Percentiles rank a stretch among this genome's conserved stretches.
These are phyloP conservation scores for Termitomyces sp. DNA, from an alignment of 768 basidiomycete genomes.

Conservation along the genomic window DNA sequence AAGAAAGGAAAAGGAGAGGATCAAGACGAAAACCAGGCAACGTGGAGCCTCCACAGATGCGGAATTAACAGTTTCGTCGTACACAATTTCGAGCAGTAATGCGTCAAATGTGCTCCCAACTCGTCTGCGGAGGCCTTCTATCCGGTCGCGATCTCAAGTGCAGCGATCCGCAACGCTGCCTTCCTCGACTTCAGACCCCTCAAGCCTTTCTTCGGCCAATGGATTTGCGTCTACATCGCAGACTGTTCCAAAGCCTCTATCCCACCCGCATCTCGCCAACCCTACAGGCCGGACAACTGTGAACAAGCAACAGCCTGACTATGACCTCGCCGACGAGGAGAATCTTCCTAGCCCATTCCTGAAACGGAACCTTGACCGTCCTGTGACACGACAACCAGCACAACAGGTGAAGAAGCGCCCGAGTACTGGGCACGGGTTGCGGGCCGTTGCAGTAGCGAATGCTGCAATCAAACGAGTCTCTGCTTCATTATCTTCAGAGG, in stretches of 20 bases:
- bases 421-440: slow-evolving; percentile 47
- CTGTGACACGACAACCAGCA: slow-evolving; percentile 3
- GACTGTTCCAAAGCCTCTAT: slow-evolving; percentile 30
- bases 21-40: slow-evolving; percentile 15
- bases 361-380: slow-evolving; percentile 35
- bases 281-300: slow-evolving; percentile 16
- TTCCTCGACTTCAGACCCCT: slow-evolving; percentile 35
- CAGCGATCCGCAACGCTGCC: slow-evolving; percentile 19
- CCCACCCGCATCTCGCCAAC: slow-evolving; percentile 35
- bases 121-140: slow-evolving; percentile 52
- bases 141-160: slow-evolving; percentile 32
- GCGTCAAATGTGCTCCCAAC: slow-evolving; percentile 29
- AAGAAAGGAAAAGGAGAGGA: slow-evolving; percentile 35
- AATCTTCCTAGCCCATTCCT: slow-evolving; percentile 84
- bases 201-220: slow-evolving; percentile 18
- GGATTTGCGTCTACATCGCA: slow-evolving; percentile 15
- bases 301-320: slow-evolving; percentile 34
- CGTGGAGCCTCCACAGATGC: slow-evolving; percentile 13
- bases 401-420: slow-evolving; percentile 32
- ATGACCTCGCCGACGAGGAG: slow-evolving; percentile 73
- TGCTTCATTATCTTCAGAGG: slow-evolving; percentile 9
- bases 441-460: slow-evolving; percentile 59
- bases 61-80: slow-evolving; percentile 17
- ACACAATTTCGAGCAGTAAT: slow-evolving; percentile 7
- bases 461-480: slow-evolving; percentile 28